These are phyloP conservation scores for Pichia sp. DNA, from an alignment of 1,139 yeast genomes.

Conservation along the genomic window DNA sequence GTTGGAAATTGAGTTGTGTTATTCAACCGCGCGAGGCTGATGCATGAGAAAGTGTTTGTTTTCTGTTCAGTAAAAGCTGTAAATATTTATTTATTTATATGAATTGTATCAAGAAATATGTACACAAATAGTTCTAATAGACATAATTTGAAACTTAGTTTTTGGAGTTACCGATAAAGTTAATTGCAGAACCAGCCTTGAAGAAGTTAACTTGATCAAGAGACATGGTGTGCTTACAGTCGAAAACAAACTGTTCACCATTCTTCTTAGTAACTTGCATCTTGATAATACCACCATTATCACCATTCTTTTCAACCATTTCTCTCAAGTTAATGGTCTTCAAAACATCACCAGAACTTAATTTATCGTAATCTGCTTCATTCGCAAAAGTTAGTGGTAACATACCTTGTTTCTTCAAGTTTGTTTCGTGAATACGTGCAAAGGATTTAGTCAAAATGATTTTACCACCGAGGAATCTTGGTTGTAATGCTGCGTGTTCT, in stretches of 20 bases:
- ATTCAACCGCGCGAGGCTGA: constrained; percentile 29
- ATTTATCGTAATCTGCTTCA: constrained; percentile 78
- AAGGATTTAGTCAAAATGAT: constrained; percentile 88
- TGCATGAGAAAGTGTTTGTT: neutral
- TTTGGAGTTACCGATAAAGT: constrained; percentile 70
- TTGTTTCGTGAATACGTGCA: constrained; percentile 92
- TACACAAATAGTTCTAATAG: no score
- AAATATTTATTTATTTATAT: no score
- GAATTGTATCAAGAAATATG: no score
- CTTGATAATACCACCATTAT: constrained; percentile 74
- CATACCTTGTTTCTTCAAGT: constrained; percentile 93
- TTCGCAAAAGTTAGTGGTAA: constrained; percentile 87
- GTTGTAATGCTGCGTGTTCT: constrained; percentile 97
- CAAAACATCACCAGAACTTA: constrained; percentile 68
- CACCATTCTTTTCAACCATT: constrained; percentile 71
- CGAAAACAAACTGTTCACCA: constrained; percentile 63
- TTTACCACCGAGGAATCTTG: constrained; percentile 87
- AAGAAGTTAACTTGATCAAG: constrained; percentile 92
- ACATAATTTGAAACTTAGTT: constrained; percentile 21
- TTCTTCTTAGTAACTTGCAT: constrained; percentile 67
- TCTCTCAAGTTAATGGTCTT: constrained; percentile 74
- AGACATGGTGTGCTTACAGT: constrained; percentile 92
- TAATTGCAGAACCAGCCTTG: constrained; percentile 96
- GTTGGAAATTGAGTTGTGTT: constrained; percentile 62
- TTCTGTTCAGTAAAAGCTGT: neutral